Conservation (phyloP, 2,329 filamentous ascomycete species). For the Fusarium proliferatum region DNA sequence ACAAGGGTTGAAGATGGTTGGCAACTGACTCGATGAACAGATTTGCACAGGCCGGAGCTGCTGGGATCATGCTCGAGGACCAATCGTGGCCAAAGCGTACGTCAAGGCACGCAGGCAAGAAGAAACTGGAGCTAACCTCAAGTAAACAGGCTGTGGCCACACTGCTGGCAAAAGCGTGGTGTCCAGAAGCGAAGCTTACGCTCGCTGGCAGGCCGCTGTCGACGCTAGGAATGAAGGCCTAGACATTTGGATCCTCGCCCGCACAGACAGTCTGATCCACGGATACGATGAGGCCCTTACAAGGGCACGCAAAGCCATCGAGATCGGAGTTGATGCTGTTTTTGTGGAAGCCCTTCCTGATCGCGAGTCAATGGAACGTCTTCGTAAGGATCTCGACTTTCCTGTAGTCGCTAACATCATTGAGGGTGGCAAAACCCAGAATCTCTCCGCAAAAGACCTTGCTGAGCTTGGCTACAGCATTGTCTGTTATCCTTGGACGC, state of each 20-base stretch:
- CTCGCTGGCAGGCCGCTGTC: constrained; percentile 57
- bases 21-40: constrained; percentile 7
- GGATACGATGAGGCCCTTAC: constrained; percentile 59
- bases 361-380: constrained; percentile 54
- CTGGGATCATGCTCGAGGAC: constrained; percentile 58
- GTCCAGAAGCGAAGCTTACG: constrained; percentile 57
- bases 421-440: constrained; percentile 51
- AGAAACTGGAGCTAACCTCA: background rate
- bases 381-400: constrained; percentile 51
- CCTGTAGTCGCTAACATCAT: constrained; percentile 55
- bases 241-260: constrained; percentile 59
- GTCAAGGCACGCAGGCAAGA: constrained; percentile 7
- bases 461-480: constrained; percentile 53
- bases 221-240: constrained; percentile 58
- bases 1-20: fast-evolving
- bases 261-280: constrained; percentile 56
- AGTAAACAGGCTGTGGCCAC: constrained; percentile 47
- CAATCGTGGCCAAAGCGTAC: constrained; percentile 61
- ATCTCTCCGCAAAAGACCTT: constrained; percentile 49
- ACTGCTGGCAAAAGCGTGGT: constrained; percentile 60
- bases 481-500: constrained; percentile 58
- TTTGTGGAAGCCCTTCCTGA: constrained; percentile 58
- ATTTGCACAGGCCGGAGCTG: constrained; percentile 55
- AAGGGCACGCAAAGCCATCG: constrained; percentile 54
- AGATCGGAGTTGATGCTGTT: constrained; percentile 58